These are phyloP conservation scores for Rhamnella rubrinervis DNA, from an alignment of 331 rosid species.

Conservation along the genomic window DNA sequence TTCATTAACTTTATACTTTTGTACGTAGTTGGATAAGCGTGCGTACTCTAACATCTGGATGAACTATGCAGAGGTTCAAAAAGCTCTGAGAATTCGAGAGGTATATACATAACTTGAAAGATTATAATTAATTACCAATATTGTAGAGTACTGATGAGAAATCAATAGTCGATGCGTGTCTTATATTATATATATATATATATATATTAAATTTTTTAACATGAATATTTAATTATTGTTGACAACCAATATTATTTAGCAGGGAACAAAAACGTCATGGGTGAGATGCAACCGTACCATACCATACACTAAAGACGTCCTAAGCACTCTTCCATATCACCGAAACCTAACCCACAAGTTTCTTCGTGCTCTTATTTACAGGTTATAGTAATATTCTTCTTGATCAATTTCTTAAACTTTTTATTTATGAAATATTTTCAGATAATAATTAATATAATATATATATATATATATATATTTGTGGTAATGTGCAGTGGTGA, in stretches of 20 bases:
- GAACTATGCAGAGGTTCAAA: slow-evolving; percentile 10
- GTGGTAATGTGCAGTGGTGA: slow-evolving; percentile 18
- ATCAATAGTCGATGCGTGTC: too few species aligned
- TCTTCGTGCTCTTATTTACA: slow-evolving; percentile 21
- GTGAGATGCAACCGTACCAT: slow-evolving; percentile 15
- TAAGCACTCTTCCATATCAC: slow-evolving; percentile 8
- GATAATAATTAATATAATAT: background rate
- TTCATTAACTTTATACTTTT: background rate
- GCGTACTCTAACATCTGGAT: slow-evolving; percentile 1
- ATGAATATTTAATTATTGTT: background rate
- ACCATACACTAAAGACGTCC: slow-evolving; percentile 1
- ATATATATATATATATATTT: too few species aligned
- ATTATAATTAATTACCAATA: too few species aligned
- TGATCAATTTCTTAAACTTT: background rate
- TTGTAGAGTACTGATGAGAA: too few species aligned
- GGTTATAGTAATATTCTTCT: background rate
- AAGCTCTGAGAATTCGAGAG: slow-evolving; percentile 21
- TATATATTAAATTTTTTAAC: too few species aligned
- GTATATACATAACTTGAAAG: background rate
- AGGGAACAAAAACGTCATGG: slow-evolving; percentile 23
- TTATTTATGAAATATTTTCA: too few species aligned
- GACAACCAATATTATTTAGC: background rate
- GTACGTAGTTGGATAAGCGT: slow-evolving; percentile 1
- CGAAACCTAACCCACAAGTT: slow-evolving; percentile 13
- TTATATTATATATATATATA: too few species aligned